Base-by-base conservation (phyloP, 2,329 filamentous ascomycete species). In the Diplodia intermedia region DNA sequence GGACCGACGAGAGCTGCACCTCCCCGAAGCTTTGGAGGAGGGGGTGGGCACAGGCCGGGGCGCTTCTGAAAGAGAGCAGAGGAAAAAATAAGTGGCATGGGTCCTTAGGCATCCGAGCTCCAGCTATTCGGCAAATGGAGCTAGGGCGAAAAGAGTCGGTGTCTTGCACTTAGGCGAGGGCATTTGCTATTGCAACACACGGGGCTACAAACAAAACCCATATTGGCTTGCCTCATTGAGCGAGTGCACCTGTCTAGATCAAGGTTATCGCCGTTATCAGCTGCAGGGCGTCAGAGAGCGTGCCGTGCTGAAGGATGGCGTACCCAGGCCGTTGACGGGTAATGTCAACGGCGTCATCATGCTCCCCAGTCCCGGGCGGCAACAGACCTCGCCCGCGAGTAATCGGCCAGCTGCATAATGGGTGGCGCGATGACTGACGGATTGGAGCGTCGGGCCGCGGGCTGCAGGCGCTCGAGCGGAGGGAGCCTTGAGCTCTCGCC, bases 261-360 rank as follows among this genome's bases (percentile, higher is more conserved):
- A 63, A 52, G 60, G 60, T 52, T 63, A 63, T 63, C 60, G 60
- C 60, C 60, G 60, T 63, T 63, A 63, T 63, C 60, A 20, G 40
- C 29, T n/a, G 26, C 36, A 23, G 20, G 6, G 20, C 40, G 11
- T 61, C 60, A 56, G 11, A n/a, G 43, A 26, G 60, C 43, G 60
- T 63, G 29, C 60, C 60, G 60, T 26, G 47, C 60, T 43, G 60
- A 52, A 52, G 40, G 43, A 47, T 26, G 18, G 60, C 60, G 31
- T 38, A 18, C n/a, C 20, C 31, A 50, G 26, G 43, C 18, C n/a
- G 47, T 63, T 63, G 60, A 29, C 60, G 60, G 60, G 60, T 63
- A 63, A 63, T 63, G 47, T 63, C 60, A 63, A 63, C 14, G 60
- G 60, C 60, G 43, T 52, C 60, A 52, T 63, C 60, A 47, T 47